Percentiles rank a stretch among this genome's conserved stretches.
Conservation (phyloP, 1,139 yeast genomes). For the Lodderomyces elongisporus region DNA sequence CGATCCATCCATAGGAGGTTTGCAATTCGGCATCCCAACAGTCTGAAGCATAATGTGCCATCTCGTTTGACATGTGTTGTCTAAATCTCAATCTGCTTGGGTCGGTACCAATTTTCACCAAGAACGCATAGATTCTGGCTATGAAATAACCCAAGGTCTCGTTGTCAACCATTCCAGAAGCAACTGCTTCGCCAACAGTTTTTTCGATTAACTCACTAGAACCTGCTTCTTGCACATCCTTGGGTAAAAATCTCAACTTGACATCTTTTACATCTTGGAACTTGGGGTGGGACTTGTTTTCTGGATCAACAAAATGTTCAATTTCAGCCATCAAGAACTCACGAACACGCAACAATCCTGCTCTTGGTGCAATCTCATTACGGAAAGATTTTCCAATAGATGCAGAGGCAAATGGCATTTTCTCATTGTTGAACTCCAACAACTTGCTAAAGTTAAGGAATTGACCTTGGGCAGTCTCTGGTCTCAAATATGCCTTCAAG, state of each 20-base stretch:
- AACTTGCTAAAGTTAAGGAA: slow-evolving; percentile 91
- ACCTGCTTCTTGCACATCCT: slow-evolving; percentile 82
- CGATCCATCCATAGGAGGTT: slow-evolving; percentile 98
- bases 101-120: slow-evolving; percentile 87
- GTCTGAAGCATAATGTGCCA: slow-evolving; percentile 99
- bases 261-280: slow-evolving; percentile 73
- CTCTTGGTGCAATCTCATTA: slow-evolving; percentile 97
- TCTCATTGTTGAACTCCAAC: slow-evolving; percentile 89
- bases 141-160: slow-evolving; percentile 96
- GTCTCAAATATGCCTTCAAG: slow-evolving; percentile 91
- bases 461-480: slow-evolving; percentile 99
- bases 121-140: slow-evolving; percentile 84
- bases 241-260: slow-evolving; percentile 74
- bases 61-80: slow-evolving; percentile 97
- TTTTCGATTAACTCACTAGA: slow-evolving; percentile 59
- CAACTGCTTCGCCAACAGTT: slow-evolving; percentile 87
- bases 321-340: slow-evolving; percentile 99
- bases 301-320: slow-evolving; percentile 96
- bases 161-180: slow-evolving; percentile 84
- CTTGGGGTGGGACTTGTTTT: slow-evolving; percentile 73
- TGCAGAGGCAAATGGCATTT: slow-evolving; percentile 99
- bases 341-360: slow-evolving; percentile 95
- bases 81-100: slow-evolving; percentile 83
- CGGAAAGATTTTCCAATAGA: slow-evolving; percentile 98
- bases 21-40: slow-evolving; percentile 99